phyloP scores from a whole-genome alignment of 306 rosid genomes.

The Vigna trinervia region DNA sequence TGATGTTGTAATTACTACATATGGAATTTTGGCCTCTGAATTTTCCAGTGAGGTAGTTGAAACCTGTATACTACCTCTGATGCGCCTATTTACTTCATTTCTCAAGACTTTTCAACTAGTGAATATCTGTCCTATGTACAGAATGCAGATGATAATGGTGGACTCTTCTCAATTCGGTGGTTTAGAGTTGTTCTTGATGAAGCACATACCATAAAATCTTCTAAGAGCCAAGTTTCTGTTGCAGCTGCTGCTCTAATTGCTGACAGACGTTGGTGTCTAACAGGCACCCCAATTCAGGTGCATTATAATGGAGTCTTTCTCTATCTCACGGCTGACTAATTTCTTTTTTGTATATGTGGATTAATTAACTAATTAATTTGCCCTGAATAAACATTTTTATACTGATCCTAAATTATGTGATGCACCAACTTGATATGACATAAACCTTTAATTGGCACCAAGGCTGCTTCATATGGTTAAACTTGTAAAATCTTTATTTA shows the following conservation, averaged over 20 bases:
- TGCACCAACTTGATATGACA: constrained; percentile 10
- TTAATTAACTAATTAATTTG: constrained; percentile 3
- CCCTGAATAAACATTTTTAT: constrained; percentile 1
- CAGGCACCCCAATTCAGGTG: constrained; percentile 98
- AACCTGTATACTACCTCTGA: constrained; percentile 32
- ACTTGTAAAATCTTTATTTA: constrained; percentile 11
- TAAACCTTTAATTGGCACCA: constrained; percentile 30
- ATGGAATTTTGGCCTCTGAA: constrained; percentile 89
- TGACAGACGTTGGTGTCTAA: constrained; percentile 95
- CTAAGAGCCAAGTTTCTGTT: constrained; percentile 87
- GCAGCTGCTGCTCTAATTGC: constrained; percentile 85
- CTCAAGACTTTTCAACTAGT: constrained; percentile 31
- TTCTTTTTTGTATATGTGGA: constrained; percentile 35
- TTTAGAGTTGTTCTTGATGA: constrained; percentile 96
- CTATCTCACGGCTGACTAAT: constrained; percentile 26
- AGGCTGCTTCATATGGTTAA: constrained; percentile 13
- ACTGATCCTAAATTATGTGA: constrained; percentile 7
- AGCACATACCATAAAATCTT: constrained; percentile 93
- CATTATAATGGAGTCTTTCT: constrained; percentile 21
- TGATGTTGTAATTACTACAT: constrained; percentile 88
- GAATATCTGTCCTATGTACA: constrained; percentile 46
- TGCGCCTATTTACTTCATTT: constrained; percentile 38
- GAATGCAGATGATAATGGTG: constrained; percentile 76
- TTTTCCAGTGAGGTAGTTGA: constrained; percentile 77
- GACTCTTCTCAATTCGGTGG: constrained; percentile 89